Base-by-base conservation (phyloP, 2,329 filamentous ascomycete genomes). In the Fusarium fracticaudum region DNA sequence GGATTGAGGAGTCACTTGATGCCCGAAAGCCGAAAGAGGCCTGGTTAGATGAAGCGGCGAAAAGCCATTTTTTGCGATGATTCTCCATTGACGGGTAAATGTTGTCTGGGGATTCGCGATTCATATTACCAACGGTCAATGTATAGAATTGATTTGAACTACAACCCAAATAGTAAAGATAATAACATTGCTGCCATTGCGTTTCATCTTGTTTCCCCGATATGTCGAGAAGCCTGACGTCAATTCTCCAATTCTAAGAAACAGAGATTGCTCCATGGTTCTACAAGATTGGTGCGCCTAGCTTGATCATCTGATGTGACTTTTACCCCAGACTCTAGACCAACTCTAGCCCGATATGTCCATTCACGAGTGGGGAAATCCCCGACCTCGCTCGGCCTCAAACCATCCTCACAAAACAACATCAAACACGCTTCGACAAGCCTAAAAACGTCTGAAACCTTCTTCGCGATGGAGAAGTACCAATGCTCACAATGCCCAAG, bases 401-500 rank as follows among this genome's bases (percentile, higher is more conserved):
- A 38, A 14, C 4, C 5, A 38, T 1, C 33, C 12, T 37, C 22
- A 22, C 24, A 17, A 54, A 26, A 22, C 51, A 29, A 13, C 24
- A 17, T 3, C 33, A 40, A 29, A 8, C 8, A 13, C 10, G 14
- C 10, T n/a, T 29, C 51, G 1, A 29, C 24, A 29, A 54, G 20
- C 24, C 10, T 13, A 29, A 29, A 26, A 38, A 3, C 48, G 17
- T 4, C n/a, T 2, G 17, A 26, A 29, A 18, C 4, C 7, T 18
- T 40, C 13, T 29, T 5, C 11, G 2, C 17, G 1, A 69, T 69
- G 65, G 67, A 69, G 20, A 72, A 72, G n/a, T 68, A 57, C 6
- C 68, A 71, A 44, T 76, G 74, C 3, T 50, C 51, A 17, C 71
- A 61, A 18, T 76, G 74, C 22, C 12, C 62, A 0, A 44, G 67